Conservation (phyloP, 257 asterid genomes). For the Rauvolfia tetraphylla region DNA sequence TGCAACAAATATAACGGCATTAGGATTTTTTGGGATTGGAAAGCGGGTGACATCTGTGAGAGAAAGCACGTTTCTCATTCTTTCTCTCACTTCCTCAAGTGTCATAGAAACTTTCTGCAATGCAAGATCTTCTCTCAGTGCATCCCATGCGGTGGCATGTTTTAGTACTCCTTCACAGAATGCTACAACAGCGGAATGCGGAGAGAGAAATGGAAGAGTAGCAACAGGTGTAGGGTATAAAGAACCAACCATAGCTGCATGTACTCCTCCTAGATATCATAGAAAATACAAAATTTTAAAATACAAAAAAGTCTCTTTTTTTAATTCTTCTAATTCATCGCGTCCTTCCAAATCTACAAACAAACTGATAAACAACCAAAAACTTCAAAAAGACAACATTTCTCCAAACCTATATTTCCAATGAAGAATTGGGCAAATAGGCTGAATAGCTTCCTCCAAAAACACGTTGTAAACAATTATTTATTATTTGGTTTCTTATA, state of each 20-base stretch:
- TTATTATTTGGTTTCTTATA: neutral
- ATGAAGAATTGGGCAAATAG: neutral
- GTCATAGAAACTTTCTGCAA: slow-evolving; percentile 47
- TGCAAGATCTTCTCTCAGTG: slow-evolving; percentile 68
- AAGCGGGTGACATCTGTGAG: slow-evolving; percentile 92
- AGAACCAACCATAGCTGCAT: slow-evolving; percentile 99
- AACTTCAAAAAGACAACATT: neutral
- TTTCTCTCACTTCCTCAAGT: slow-evolving; percentile 79
- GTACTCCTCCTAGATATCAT: slow-evolving; percentile 80
- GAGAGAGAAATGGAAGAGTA: slow-evolving; percentile 90
- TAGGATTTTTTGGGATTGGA: slow-evolving; percentile 83
- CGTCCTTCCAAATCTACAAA: neutral
- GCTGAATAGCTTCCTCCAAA: neutral
- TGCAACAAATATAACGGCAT: slow-evolving; percentile 79
- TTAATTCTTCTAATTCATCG: neutral
- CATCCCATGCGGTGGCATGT: slow-evolving; percentile 98
- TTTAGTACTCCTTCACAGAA: slow-evolving; percentile 89
- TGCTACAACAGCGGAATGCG: slow-evolving; percentile 96
- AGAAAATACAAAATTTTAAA: slow-evolving; percentile 14
- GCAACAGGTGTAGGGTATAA: slow-evolving; percentile 92
- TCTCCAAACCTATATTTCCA: neutral
- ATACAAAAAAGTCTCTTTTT: neutral
- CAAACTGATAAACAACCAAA: neutral
- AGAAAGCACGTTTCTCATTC: slow-evolving; percentile 83
- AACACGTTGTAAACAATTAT: neutral